A percentile compares a stretch with the other conserved stretches of the same genome.
Conservation (phyloP, 2,329 filamentous ascomycete species). For the Hymenotorrendiella dingleyae region DNA sequence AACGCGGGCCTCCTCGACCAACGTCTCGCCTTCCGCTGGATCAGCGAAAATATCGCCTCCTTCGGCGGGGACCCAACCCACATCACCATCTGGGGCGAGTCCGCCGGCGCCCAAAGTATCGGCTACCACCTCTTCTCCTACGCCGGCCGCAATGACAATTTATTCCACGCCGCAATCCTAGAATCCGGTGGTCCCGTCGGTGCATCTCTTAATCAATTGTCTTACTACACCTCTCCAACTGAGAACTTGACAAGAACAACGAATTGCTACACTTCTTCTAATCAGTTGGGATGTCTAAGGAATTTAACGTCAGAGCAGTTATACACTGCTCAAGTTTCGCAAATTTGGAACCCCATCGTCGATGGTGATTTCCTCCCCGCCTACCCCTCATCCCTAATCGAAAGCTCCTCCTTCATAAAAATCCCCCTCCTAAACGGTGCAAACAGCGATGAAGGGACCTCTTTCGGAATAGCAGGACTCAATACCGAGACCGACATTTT, state of each 20-base stretch:
- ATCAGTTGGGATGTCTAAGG: constrained; percentile 21
- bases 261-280: constrained; percentile 15
- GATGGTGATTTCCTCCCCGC: constrained; percentile 40
- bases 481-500: constrained; percentile 40
- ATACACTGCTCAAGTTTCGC: constrained; percentile 12
- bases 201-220: constrained; percentile 17
- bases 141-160: background rate
- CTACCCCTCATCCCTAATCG: constrained; percentile 41
- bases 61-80: constrained; percentile 50
- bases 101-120: constrained; percentile 8
- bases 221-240: constrained; percentile 31
- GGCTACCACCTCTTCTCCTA: constrained; percentile 13
- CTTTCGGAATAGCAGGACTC: constrained; percentile 35
- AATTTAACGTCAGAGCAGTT: constrained; percentile 15
- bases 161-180: constrained; percentile 11
- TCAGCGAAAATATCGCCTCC: constrained; percentile 56
- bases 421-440: constrained; percentile 42
- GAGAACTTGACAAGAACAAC: constrained; percentile 33
- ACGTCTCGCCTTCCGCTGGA: constrained; percentile 51
- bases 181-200: constrained; percentile 12
- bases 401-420: constrained; percentile 36
- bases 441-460: constrained; percentile 44
- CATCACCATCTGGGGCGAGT: constrained; percentile 46
- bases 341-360: constrained; percentile 21
- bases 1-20: constrained; percentile 61